A percentile compares a stretch with the other conserved stretches of the same genome.
Evolutionary conservation across 495 filamentous ascomycete species (phyloP).

Genomic region (Rostrohypoxylon terebratum): DNA sequence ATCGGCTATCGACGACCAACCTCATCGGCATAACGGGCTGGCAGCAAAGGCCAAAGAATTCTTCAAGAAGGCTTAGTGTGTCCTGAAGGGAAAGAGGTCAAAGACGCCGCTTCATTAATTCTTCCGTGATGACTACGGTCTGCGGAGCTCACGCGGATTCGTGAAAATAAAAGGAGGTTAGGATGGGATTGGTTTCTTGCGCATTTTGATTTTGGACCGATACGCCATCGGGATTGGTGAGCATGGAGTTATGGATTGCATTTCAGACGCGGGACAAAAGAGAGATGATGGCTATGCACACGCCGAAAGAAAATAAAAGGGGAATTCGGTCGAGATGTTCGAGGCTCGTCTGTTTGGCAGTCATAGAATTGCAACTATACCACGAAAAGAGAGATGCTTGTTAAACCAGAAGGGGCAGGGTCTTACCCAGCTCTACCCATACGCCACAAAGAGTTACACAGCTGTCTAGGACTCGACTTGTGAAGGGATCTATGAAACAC

Average conservation of each 20-base stretch:
- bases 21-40: constrained; percentile 49
- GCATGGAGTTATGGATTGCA: constrained; percentile 39
- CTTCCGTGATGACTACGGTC: background rate
- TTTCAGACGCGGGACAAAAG: constrained; percentile 1
- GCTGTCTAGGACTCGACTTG: background rate
- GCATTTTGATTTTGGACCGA: constrained; percentile 1
- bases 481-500: background rate
- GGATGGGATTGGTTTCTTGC: background rate
- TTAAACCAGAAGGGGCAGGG: background rate
- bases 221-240: constrained; percentile 29
- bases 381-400: background rate
- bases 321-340: background rate
- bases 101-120: background rate
- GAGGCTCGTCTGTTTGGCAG: background rate
- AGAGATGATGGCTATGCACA: background rate
- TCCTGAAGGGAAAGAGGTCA: constrained; percentile 15
- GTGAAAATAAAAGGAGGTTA: constrained; percentile 4
- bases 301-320: background rate
- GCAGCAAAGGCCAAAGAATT: constrained; percentile 68
- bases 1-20: constrained; percentile 40
- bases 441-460: background rate
- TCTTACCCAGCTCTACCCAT: background rate
- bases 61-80: constrained; percentile 60
- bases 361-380: constrained; percentile 12
- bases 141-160: background rate